A percentile compares a stretch with the other conserved stretches of the same genome.
Evolutionary conservation across 2,329 filamentous ascomycete species (phyloP).

Genomic region (Beauveria caledonica): DNA sequence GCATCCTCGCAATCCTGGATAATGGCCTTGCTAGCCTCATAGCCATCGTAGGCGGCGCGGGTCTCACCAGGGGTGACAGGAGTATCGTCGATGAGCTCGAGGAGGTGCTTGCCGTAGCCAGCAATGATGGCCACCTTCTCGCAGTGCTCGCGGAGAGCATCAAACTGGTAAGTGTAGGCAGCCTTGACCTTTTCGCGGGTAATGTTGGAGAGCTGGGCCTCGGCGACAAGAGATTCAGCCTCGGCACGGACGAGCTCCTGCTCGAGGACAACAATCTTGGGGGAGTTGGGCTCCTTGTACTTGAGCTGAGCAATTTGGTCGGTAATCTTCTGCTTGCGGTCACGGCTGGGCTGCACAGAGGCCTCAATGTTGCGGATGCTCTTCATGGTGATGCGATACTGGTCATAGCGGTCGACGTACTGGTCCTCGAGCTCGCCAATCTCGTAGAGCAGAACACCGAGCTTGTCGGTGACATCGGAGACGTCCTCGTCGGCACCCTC

Average conservation of each 20-base stretch:
- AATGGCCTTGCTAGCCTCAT: conserved; percentile 96
- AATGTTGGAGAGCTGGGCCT: conserved; percentile 97
- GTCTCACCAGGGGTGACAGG: conserved; percentile 97
- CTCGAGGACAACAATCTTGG: conserved; percentile 94
- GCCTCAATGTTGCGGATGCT: conserved; percentile 98
- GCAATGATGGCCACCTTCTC: conserved; percentile 98
- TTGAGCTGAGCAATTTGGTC: conserved; percentile 98
- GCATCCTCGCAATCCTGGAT: conserved; percentile 98
- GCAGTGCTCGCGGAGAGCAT: conserved; percentile 92
- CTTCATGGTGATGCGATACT: conserved; percentile 99
- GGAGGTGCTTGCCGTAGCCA: conserved; percentile 94
- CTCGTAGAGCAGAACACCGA: conserved; percentile 95
- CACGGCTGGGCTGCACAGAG: conserved; percentile 93
- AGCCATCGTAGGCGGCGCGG: conserved; percentile 90
- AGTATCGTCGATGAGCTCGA: conserved; percentile 92
- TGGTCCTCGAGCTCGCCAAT: conserved; percentile 98
- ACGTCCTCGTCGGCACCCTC: conserved; percentile 95
- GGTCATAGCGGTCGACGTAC: conserved; percentile 97
- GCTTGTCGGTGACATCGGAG: conserved; percentile 97
- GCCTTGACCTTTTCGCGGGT: conserved; percentile 99
- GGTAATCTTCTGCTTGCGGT: conserved; percentile 99
- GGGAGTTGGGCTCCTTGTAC: conserved; percentile 98
- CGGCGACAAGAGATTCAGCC: conserved; percentile 96
- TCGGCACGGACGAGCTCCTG: conserved; percentile 97
- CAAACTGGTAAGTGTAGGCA: conserved; percentile 96